Evolutionary conservation across 1,284 basidiomycete species (phyloP), one percentile per base, ranked within the genome.

Genomic region (Trichosporon coremiiforme): DNA sequence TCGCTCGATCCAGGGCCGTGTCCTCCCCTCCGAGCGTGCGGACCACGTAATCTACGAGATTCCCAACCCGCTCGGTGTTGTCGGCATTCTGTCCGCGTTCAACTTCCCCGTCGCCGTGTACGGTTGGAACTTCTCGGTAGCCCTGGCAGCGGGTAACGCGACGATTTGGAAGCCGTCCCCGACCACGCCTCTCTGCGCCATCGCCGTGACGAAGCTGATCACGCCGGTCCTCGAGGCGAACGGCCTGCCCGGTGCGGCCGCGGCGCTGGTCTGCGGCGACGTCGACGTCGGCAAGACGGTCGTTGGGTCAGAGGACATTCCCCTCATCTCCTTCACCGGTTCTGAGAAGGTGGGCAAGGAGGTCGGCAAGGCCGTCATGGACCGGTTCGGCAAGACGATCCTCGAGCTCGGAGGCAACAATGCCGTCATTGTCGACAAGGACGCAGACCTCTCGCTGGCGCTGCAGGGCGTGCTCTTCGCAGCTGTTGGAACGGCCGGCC

Each of bases 391-490:
- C 71, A 83, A 83, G 57, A 86, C 89, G 41, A 88, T 96, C 50
- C 87, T 98, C 36, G 95, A 98, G 80, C 86, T 98, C 10, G 95
- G 95, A n/a, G 95, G 95, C 45, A 98, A 98, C 85, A 97, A 97
- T 78, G 79, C 94, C 70, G 90, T 93, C 47, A 90, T 97, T 76
- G 88, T 98, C 71, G 91, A 97, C 88, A 89, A 92, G 67, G 95
- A 97, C 84, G 95, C 95, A 33, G 94, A 97, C 83, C 87, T 98
- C 36, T 87, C 88, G 20, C 87, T 96, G 73, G 95, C 95, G 35
- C 88, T 98, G 17, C 92, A 93, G 72, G 80, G 76, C 15, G 57
- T 95, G 22, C 93, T 95, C 81, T 98, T 98, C 85, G 93, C 94
- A 41, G 93, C 95, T 31, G 90, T 97, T 64, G 95, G 95, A 57